phyloP scores from a whole-genome alignment of 805 yeast genomes.

The Spathaspora hagerdaliae region DNA sequence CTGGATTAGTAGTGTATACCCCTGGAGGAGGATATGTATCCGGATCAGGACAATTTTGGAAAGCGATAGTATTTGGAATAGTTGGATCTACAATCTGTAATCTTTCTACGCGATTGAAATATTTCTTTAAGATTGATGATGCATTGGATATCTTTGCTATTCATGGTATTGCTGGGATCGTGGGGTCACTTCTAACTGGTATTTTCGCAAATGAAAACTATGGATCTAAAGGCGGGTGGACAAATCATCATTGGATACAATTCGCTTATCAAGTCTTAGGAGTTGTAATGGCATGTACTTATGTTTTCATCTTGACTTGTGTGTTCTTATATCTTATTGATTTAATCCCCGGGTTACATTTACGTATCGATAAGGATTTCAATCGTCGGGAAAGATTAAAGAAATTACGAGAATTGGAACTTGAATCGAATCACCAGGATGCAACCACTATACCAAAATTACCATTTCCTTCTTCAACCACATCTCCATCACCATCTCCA shows the following conservation, averaged over 20 bases:
- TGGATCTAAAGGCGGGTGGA: constrained; percentile 39
- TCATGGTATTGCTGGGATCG: constrained; percentile 40
- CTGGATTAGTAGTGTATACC: constrained; percentile 40
- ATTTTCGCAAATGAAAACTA: constrained; percentile 32
- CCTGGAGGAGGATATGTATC: constrained; percentile 42
- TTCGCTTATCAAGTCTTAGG: constrained; percentile 39
- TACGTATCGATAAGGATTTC: constrained; percentile 37
- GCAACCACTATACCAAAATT: constrained; percentile 1
- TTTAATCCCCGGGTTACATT: constrained; percentile 36
- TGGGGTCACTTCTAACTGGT: constrained; percentile 38
- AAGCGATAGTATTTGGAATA: constrained; percentile 34
- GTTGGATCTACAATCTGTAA: constrained; percentile 35
- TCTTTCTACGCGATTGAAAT: constrained; percentile 37
- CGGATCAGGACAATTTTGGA: constrained; percentile 34
- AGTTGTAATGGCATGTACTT: constrained; percentile 27
- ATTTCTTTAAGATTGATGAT: constrained; percentile 36
- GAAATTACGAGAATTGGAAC: background rate
- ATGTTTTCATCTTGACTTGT: constrained; percentile 30
- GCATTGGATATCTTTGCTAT: constrained; percentile 42
- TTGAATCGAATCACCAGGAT: background rate
- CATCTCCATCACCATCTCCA: constrained; percentile 6
- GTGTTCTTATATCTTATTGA: constrained; percentile 33
- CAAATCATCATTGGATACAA: constrained; percentile 36
- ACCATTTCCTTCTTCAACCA: background rate
- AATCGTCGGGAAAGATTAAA: constrained; percentile 25